Base-by-base conservation (phyloP, 2,329 filamentous ascomycete genomes). In the Ophiostoma angusticollis region DNA sequence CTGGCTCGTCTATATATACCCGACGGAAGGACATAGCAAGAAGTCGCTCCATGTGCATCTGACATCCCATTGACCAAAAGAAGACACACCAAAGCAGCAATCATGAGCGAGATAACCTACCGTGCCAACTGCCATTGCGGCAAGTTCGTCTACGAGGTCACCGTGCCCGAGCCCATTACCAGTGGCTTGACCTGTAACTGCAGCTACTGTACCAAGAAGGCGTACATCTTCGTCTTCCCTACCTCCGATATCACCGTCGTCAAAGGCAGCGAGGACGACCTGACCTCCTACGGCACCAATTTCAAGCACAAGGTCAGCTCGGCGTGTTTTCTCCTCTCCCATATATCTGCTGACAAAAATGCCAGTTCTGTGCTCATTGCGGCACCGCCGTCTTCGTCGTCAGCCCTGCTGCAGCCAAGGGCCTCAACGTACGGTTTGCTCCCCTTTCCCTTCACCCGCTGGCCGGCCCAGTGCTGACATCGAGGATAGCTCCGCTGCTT, bases 141-240 rank as follows among this genome's bases (percentile, higher is more conserved):
- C 6, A 59, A 62, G 28, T 71, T 69, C 46, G 58, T 71, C 45
- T 76, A 66, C 51, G 67, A 68, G 50, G 49, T 62, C 39, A 53
- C 58, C 3, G 32, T 75, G 11, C 71, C 74, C 17, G 72, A 80
- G 51, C 40, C 43, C 2, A 64, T 82, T 44, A 72, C 70, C 49
- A 55, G 63, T 5, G 66, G 64, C 6, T 52, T 57, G 5, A 63
- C 71, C 50, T 80, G 80, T 58, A 77, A 78, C 55, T 84, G 80
- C 59, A 80, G 74, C 57, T 71, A 80, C 46, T 80, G 79, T 53
- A 49, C 46, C 49, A 69, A 62, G 48, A 69, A 68, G 51, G 64
- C 56, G 13, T 63, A 64, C 31, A 50, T 67, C 27, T 67, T 56
- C 52, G 32, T 57, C 16, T 51, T 59, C 24, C 51, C 56, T 6